Evolutionary conservation across 2,329 filamentous ascomycete species (phyloP), one percentile per base, ranked within the genome.

Genomic region (Alternaria sp.): DNA sequence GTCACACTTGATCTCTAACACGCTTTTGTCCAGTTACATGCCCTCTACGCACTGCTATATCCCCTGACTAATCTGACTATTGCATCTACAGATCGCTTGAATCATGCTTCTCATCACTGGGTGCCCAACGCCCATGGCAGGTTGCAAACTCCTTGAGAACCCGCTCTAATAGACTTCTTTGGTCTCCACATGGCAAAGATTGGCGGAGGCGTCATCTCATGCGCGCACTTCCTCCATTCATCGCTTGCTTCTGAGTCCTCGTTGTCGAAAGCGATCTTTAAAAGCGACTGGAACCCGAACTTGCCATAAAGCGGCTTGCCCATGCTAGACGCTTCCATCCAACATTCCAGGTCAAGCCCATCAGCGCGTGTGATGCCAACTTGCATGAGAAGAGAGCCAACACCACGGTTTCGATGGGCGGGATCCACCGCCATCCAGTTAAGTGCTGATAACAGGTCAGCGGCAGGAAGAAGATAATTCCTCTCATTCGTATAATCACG

Each of bases 341-440:
- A 80, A 39, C 74, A 72, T 41, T 78, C 74, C 23, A 78, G 58
- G 37, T 73, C 63, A 17, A 74, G 58, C 17, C 66, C 56, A 52
- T 79, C 77, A 5, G 77, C 76, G 21, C 68, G 68, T 11, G 62
- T 58, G 26, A 74, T 68, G 3, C 77, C 76, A 48, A 67, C 68
- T 24, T 71, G 61, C 72, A 80, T 74, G 21, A 80, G 67, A 36
- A 74, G 66, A 26, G 70, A 71, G 33, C 73, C 78, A 55, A 77
- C 68, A 39, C 77, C 77, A 52, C 68, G 70, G 7, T 72, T 68
- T 37, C 78, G 76, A 62, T 78, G 67, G 13, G 67, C 49, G 7
- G 76, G 75, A 52, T 70, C 56, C n/a, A 77, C 73, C 11, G 72
- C 69, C 71, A 77, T 73, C 74, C 74, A 77, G 45, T 75, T 75